Conservation (phyloP, 768 basidiomycete species). For the Mycena galopus region DNA sequence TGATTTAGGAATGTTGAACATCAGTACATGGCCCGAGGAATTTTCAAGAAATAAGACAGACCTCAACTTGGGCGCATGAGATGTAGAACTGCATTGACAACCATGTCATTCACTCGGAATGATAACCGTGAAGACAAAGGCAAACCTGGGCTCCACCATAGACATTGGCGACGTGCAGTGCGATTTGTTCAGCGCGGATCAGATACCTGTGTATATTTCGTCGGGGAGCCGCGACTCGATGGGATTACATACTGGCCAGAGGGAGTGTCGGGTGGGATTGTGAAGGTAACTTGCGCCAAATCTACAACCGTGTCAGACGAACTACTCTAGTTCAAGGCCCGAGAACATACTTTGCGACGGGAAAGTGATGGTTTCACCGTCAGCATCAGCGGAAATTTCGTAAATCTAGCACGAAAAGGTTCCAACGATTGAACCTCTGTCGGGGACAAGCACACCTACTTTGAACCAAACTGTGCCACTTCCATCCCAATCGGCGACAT, state of each 20-base stretch:
- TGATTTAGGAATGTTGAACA: background rate
- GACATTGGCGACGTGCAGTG: conserved; percentile 46
- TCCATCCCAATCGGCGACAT: conserved; percentile 27
- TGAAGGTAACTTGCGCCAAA: conserved; percentile 39
- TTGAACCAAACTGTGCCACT: conserved; percentile 49
- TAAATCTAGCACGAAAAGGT: conserved; percentile 23
- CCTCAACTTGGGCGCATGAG: conserved; percentile 46
- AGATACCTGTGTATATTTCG: conserved; percentile 27
- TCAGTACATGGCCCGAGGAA: background rate
- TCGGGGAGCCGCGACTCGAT: background rate
- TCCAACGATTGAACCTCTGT: background rate
- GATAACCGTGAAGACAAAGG: background rate
- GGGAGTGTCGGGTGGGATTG: conserved; percentile 44
- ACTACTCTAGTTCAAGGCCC: background rate
- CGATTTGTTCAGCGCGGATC: conserved; percentile 38
- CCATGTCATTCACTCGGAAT: background rate
- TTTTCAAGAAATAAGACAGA: conserved; percentile 23
- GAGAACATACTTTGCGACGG: conserved; percentile 34
- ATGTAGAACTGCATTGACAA: conserved; percentile 47
- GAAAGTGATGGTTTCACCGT: conserved; percentile 50
- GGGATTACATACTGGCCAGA: conserved; percentile 39
- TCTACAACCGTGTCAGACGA: background rate
- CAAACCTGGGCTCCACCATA: conserved; percentile 46
- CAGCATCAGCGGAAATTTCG: conserved; percentile 49
- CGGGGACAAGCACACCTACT: conserved; percentile 26